Base-by-base conservation (phyloP, 2,329 filamentous ascomycete species). In the Penicillium sp. region DNA sequence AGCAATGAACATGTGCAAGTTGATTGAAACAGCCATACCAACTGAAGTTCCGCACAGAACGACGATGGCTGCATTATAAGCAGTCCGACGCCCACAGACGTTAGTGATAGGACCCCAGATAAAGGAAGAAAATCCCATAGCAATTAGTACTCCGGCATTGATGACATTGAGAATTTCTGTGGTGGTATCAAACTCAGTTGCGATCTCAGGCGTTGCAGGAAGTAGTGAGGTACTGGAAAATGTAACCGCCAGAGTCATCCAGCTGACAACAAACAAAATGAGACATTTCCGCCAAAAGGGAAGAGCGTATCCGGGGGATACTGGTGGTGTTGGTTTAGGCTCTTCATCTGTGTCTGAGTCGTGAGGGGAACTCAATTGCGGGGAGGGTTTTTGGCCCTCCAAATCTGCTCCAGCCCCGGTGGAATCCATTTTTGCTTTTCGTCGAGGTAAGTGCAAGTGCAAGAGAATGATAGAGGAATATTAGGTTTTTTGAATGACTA, bases 161-260 rank as follows among this genome's bases (percentile, higher is more conserved):
- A 70, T 73, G 11, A 71, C 60, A 56, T 73, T 71, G 16, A 75
- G 63, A 5, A 65, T 67, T 31, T 73, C 71, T 3, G 63, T 47
- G 1, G 70, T 71, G 0, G 73, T 77, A 10, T 60, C 45, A 51
- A 76, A 72, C 8, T 77, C 72, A 7, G 48, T 45, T 3, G 73
- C 70, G 51, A 78, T 77, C 58, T 78, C 74, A 11, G 68, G 68
- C 5, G 67, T 67, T 1, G 75, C 76, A 18, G 73, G 70, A 11
- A 78, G 62, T 16, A 78, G 58, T 3, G 75, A 74, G 10, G 76
- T 77, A 55, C 70, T 74, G n/a, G 72, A 75, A 57, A 76, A 78
- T 34, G 75, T 75, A 7, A 73, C 67, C 1, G 71, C 66, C 5
- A 78, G 63, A 2, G 75, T 72, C 65, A 75, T 72, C 73, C 74